These are phyloP conservation scores for Fusarium napiforme DNA, from an alignment of 2,329 filamentous ascomycete species.

Conservation along the genomic window DNA sequence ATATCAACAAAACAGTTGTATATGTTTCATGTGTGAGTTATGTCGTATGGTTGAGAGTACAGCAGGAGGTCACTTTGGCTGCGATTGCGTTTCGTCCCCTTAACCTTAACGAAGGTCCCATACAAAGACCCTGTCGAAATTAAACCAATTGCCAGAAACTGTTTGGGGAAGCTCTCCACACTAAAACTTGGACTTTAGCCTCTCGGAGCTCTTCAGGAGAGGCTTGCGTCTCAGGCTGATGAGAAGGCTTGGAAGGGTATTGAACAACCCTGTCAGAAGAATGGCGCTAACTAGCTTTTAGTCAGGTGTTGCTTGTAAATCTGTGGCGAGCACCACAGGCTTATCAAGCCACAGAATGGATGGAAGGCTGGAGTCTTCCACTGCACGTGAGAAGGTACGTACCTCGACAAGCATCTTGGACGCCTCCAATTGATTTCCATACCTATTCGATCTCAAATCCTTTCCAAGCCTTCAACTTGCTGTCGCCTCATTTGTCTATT, in stretches of 20 bases:
- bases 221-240: slow-evolving; percentile 25
- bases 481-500: slow-evolving; percentile 2
- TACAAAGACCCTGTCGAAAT: slow-evolving; percentile 32
- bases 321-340: slow-evolving; percentile 6
- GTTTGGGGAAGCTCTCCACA: slow-evolving; percentile 33
- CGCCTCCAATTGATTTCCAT: slow-evolving; percentile 1
- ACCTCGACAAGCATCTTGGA: slow-evolving; percentile 32
- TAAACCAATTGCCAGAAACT: slow-evolving; percentile 33
- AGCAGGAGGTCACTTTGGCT: slow-evolving; percentile 11
- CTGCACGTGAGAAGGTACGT: slow-evolving; percentile 47
- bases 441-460: slow-evolving; percentile 32
- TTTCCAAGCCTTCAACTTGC: slow-evolving; percentile 31
- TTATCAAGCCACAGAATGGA: slow-evolving; percentile 26
- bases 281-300: slow-evolving; percentile 5
- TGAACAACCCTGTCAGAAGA: slow-evolving; percentile 2
- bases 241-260: background rate
- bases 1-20: background rate
- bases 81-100: slow-evolving; percentile 16
- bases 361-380: slow-evolving; percentile 17
- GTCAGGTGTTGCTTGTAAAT: background rate
- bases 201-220: slow-evolving; percentile 23
- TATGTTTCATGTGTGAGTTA: slow-evolving; percentile 1
- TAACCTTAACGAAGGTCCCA: background rate
- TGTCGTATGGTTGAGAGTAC: slow-evolving; percentile 9
- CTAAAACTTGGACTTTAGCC: slow-evolving; percentile 6